Evolutionary conservation across 2,329 filamentous ascomycete genomes (phyloP), one percentile per base, ranked within the genome.

Genomic region (Colletotrichum incanum): DNA sequence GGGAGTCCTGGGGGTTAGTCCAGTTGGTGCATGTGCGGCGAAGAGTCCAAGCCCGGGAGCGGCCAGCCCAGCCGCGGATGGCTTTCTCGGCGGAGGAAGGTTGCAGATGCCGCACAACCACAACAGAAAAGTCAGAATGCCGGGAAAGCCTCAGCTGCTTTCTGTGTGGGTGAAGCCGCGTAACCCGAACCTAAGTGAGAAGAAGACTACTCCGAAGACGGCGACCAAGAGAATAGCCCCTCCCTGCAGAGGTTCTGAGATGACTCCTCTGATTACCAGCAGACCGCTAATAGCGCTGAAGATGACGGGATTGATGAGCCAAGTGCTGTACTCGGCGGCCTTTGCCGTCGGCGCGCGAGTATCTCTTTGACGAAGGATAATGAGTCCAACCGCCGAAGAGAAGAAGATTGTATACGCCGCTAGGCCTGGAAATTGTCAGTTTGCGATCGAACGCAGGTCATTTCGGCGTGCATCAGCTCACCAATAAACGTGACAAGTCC

Each of bases 141-240:
- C 49, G 61, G 61, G 67, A 55, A 56, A 26, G 16, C n/a, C 39
- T 67, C 41, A 73, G 56, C 49, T 47, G 37, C 49, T 16, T 18
- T 58, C 71, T 37, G 61, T 45, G 34, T 67, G 62, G 26, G 52
- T 63, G 61, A 75, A 71, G 64, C 74, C 76, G 54, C 75, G 76
- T 71, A 71, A 69, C 72, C 76, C 73, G 65, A 77, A 75, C 62
- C 67, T 77, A 55, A 75, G 69, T 45, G 52, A 74, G 69, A 78
- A 76, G 20, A 75, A 70, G 65, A 66, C 77, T 65, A 79, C 67
- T 68, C 77, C 76, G 16, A 78, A 70, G 12, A 75, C 56, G 67
- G 76, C 76, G 74, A 78, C 77, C 59, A 75, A 75, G 62, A 79
- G 34, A 60, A 80, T 78, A 55, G 73, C 69, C 50, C 77, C 76